Percentiles rank a stretch among this genome's conserved stretches.
Conservation (phyloP, 371 early-diverging fungal species). For the Entomophthora muscae region DNA sequence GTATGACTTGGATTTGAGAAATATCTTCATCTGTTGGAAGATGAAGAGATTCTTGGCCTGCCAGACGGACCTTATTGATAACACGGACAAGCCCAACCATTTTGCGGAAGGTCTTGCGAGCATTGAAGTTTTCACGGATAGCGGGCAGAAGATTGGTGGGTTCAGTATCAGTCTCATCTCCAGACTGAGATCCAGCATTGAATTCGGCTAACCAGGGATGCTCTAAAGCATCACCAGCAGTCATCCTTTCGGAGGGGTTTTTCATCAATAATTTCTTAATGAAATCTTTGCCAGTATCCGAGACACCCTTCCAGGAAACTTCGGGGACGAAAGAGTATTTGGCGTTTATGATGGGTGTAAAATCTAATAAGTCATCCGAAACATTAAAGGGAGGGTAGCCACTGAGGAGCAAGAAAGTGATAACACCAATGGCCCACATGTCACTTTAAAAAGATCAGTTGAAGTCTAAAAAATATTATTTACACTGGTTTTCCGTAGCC, state of each 20-base stretch:
- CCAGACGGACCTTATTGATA: slow-evolving; percentile 12
- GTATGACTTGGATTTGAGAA: not conserved
- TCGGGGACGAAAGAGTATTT: slow-evolving; percentile 46
- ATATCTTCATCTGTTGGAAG: not conserved
- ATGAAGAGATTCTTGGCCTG: not conserved
- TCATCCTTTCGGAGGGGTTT: slow-evolving; percentile 43
- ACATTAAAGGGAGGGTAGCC: slow-evolving; percentile 81
- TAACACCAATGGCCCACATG: slow-evolving; percentile 82
- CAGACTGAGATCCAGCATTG: not conserved
- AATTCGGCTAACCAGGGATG: slow-evolving; percentile 35
- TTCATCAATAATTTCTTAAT: slow-evolving; percentile 49
- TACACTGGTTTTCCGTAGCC: slow-evolving; percentile 43
- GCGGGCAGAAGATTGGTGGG: slow-evolving; percentile 39
- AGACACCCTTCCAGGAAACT: slow-evolving; percentile 44
- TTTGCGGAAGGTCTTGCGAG: too few species aligned
- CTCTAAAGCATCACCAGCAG: slow-evolving; percentile 45
- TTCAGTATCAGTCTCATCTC: not conserved
- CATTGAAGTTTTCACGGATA: slow-evolving; percentile 66
- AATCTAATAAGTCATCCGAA: slow-evolving; percentile 30
- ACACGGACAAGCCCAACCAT: slow-evolving; percentile 24
- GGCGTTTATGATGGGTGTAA: slow-evolving; percentile 47
- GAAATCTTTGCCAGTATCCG: slow-evolving; percentile 46
- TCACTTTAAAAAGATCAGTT: slow-evolving; percentile 20
- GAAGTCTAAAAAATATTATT: not conserved
- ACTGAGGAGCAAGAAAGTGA: slow-evolving; percentile 66